phyloP scores from a whole-genome alignment of 495 filamentous ascomycete species.

The Penicillium angulare region DNA sequence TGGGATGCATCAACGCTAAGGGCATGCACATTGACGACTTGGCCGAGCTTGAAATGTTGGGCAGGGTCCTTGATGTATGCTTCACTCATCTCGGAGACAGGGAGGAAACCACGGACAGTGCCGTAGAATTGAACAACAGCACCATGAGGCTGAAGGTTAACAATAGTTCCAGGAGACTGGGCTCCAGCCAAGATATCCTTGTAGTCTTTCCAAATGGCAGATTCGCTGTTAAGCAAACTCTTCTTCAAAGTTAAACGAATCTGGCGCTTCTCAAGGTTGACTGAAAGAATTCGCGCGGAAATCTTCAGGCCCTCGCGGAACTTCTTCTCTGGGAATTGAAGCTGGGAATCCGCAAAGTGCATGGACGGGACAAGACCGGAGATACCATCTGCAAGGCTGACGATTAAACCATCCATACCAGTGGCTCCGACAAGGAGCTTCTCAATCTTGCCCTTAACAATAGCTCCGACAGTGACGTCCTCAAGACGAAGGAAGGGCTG shows the following conservation, averaged over 20 bases:
- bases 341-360: conserved; percentile 81
- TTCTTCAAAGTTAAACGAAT: conserved; percentile 93
- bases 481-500: conserved; percentile 88
- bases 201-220: conserved; percentile 71
- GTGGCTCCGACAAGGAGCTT: conserved; percentile 72
- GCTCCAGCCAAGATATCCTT: conserved; percentile 64
- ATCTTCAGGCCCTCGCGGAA: conserved; percentile 85
- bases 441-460: conserved; percentile 81
- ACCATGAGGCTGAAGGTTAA: conserved; percentile 72
- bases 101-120: conserved; percentile 75
- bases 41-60: conserved; percentile 84
- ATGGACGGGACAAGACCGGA: conserved; percentile 81
- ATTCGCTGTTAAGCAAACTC: conserved; percentile 84
- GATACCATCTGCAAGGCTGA: conserved; percentile 82
- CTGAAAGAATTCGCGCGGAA: conserved; percentile 79
- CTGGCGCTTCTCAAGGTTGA: conserved; percentile 70
- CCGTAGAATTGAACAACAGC: conserved; percentile 95
- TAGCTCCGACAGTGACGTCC: conserved; percentile 77
- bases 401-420: conserved; percentile 75
- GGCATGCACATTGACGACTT: conserved; percentile 85
- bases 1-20: conserved; percentile 71
- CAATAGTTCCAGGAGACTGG: conserved; percentile 78
- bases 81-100: conserved; percentile 95
- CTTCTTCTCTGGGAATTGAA: conserved; percentile 93
- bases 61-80: conserved; percentile 86